These are phyloP conservation scores for Solanum phureja DNA, from an alignment of 257 asterid genomes.

Conservation along the genomic window DNA sequence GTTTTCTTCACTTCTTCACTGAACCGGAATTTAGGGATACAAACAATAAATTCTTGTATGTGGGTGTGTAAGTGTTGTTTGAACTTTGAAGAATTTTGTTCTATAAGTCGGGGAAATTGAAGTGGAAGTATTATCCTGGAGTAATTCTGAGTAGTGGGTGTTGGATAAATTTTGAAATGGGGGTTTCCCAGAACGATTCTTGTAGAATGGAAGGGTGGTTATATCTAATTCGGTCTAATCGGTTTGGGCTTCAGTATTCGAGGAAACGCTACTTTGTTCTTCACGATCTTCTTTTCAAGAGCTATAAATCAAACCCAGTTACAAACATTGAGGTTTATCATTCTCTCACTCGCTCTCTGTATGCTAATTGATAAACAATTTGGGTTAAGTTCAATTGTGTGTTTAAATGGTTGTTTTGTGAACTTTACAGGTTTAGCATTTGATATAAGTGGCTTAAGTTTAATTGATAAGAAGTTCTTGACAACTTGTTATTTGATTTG, in stretches of 20 bases:
- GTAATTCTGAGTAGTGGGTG: neutral
- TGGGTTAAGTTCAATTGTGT: neutral
- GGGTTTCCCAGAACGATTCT: slow-evolving; percentile 41
- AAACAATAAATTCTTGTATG: neutral
- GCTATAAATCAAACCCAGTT: slow-evolving; percentile 72
- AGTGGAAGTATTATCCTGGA: neutral
- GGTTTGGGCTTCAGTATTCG: slow-evolving; percentile 84
- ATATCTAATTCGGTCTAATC: slow-evolving; percentile 76
- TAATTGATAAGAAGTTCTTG: neutral
- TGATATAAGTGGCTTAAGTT: neutral
- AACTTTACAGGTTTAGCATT: neutral
- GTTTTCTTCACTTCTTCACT: neutral
- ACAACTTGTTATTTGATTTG: neutral
- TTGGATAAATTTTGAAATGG: slow-evolving; percentile 17
- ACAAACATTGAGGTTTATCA: slow-evolving; percentile 45
- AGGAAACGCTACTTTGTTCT: slow-evolving; percentile 88
- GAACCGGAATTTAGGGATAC: neutral
- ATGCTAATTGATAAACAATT: neutral
- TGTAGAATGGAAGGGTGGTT: slow-evolving; percentile 93
- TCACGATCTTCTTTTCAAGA: slow-evolving; percentile 71
- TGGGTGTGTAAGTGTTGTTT: neutral
- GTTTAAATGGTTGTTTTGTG: neutral
- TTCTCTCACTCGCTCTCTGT: neutral
- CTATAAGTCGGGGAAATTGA: neutral
- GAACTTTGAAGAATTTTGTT: neutral